Evolutionary conservation across 352 stramenopile species (phyloP).

Genomic region (Phytopythium delawarense): DNA sequence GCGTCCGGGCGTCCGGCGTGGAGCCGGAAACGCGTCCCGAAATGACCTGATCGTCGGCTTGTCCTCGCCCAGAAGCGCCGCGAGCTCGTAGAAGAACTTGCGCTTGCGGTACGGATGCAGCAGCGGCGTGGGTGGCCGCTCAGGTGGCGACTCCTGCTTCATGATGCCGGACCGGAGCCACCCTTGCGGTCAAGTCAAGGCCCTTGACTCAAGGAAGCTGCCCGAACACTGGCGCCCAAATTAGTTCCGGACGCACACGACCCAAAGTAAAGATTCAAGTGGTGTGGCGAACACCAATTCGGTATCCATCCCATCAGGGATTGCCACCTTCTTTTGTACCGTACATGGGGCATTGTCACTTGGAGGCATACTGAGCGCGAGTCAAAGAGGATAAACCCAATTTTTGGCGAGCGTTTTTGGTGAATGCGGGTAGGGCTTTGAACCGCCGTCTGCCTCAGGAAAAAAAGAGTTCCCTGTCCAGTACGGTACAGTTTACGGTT

Average conservation of each 20-base stretch:
- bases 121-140: not conserved
- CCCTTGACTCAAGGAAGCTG: too few relatives aligned
- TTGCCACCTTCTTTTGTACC: not conserved
- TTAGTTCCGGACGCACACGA: not conserved
- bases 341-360: not conserved
- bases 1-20: not conserved
- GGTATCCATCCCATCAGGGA: not conserved
- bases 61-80: constrained; percentile 41
- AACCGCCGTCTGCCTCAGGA: not conserved
- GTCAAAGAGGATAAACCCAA: not conserved
- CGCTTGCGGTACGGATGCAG: constrained; percentile 68
- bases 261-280: not conserved
- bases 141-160: not conserved
- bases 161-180: not conserved
- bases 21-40: constrained; percentile 26
- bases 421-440: not conserved
- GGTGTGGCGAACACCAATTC: not conserved
- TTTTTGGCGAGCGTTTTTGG: not conserved
- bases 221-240: not conserved
- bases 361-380: not conserved
- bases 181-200: not conserved
- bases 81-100: constrained; percentile 74
- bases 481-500: not conserved
- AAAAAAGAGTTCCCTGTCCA: not conserved
- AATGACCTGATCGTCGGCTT: constrained; percentile 27